Conservation (phyloP, 1,284 basidiomycete species). For the Fereydounia khargensis region DNA sequence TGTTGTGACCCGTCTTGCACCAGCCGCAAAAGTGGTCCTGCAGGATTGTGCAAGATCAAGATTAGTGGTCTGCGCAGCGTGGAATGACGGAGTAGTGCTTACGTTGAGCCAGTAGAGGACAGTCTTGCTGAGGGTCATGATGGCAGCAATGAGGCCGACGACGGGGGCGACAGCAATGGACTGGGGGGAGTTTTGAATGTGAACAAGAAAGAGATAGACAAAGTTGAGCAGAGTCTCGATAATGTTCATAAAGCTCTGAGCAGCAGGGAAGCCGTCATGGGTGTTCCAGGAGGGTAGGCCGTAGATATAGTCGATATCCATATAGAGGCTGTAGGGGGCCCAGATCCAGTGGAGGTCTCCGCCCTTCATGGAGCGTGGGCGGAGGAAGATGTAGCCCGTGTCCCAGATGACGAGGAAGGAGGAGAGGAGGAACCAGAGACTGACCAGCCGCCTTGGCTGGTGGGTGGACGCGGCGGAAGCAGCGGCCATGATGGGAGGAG, state of each 20-base stretch:
- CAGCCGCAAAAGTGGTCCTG: constrained; percentile 59
- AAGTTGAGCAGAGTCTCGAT: constrained; percentile 73
- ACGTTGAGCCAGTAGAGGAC: constrained; percentile 63
- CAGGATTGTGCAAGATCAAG: background rate
- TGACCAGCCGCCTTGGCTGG: constrained; percentile 16
- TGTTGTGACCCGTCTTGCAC: constrained; percentile 76
- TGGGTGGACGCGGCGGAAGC: constrained; percentile 7
- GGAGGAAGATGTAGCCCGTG: constrained; percentile 39
- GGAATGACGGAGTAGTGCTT: background rate
- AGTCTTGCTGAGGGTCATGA: constrained; percentile 82
- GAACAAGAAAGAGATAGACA: constrained; percentile 71
- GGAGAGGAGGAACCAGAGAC: constrained; percentile 28
- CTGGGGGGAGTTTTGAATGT: constrained; percentile 59
- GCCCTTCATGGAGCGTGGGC: constrained; percentile 58
- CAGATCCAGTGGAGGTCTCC: constrained; percentile 52
- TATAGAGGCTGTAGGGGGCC: constrained; percentile 63
- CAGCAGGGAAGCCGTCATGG: constrained; percentile 78
- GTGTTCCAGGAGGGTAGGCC: constrained; percentile 67
- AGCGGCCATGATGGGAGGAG: constrained; percentile 8
- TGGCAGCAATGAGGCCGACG: constrained; percentile 70
- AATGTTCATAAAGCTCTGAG: constrained; percentile 78
- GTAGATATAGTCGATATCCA: constrained; percentile 74
- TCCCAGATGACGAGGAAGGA: constrained; percentile 38
- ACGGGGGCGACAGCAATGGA: constrained; percentile 66
- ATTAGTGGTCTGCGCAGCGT: background rate